Base-by-base conservation (phyloP, 2,329 filamentous ascomycete genomes). In the Phialophora expanda region DNA sequence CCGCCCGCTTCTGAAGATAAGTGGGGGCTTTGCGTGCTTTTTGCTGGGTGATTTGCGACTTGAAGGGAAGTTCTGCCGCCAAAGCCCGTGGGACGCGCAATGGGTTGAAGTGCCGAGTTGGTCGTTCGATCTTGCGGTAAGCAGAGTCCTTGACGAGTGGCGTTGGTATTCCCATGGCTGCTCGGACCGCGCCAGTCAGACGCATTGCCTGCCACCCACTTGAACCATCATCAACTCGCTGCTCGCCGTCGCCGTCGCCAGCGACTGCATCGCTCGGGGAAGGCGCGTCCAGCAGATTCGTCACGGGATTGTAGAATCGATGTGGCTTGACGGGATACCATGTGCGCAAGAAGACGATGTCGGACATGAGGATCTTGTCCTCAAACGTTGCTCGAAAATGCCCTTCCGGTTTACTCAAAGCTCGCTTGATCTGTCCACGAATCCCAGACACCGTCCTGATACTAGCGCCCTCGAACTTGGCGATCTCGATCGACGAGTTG, bases 331-430 rank as follows among this genome's bases (percentile, higher is more conserved):
- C 89, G 9, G 95, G 92, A 79, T 96, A 98, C 96, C 96, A 99
- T 1, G 95, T 94, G 56, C 95, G 87, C 46, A 99, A 81, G 83
- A 99, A 98, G 68, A 98, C 91, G 71, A 99, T 96, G 77, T 99
- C 95, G 78, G 89, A 92, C 86, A 97, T 93, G 59, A 99, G 85
- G 68, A 99, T 92, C 82, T 98, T 99, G 85, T 99, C 95, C 79
- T 99, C 95, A 73, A 99, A 99, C 0, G 95, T 98, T 26, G 95
- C 95, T 74, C 96, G 89, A 87, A 96, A 98, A 79, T 94, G 90
- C 56, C 95, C 95, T 71, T 99, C 95, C 1, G 95, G 94, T 74
- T 97, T 96, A 76, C 88, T 89, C 0, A 99, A 85, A 0, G 95
- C 94, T 67, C 93, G 89, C 83, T 99, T 99, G 86, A 99, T 97